Evolutionary conservation across 1,139 yeast genomes (phyloP).

Genomic region (Debaryomyces nepalensis): DNA sequence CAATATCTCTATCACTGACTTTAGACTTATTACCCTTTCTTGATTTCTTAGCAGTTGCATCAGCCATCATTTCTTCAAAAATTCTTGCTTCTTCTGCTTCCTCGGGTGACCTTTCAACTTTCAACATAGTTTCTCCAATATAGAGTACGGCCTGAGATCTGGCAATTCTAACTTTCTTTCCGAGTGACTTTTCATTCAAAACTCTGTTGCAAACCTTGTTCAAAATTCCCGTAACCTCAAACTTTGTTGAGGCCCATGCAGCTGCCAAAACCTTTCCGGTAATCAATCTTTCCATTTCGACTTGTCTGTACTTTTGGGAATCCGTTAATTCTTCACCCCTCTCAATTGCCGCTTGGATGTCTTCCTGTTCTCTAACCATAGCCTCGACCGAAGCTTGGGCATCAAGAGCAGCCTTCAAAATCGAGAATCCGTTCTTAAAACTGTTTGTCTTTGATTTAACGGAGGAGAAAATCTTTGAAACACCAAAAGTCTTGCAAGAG

Average conservation of each 20-base stretch:
- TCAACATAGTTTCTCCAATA: slow-evolving; percentile 60
- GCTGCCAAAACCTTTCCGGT: slow-evolving; percentile 77
- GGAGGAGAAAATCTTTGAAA: slow-evolving; percentile 56
- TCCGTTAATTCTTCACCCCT: slow-evolving; percentile 38
- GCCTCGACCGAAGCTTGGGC: slow-evolving; percentile 47
- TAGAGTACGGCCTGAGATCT: slow-evolving; percentile 65
- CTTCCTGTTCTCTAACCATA: slow-evolving; percentile 54
- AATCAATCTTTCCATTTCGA: slow-evolving; percentile 65
- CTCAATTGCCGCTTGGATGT: slow-evolving; percentile 39
- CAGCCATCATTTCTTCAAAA: slow-evolving; percentile 77
- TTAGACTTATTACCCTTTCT: slow-evolving; percentile 25
- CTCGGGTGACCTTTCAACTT: slow-evolving; percentile 63
- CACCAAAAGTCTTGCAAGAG: slow-evolving; percentile 49
- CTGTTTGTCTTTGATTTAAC: slow-evolving; percentile 46
- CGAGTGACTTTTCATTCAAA: slow-evolving; percentile 58
- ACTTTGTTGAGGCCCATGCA: slow-evolving; percentile 80
- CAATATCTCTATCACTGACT: slow-evolving; percentile 25
- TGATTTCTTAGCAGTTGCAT: slow-evolving; percentile 59
- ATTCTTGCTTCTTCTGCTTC: slow-evolving; percentile 78
- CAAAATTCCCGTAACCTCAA: slow-evolving; percentile 69
- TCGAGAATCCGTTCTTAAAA: slow-evolving; percentile 44
- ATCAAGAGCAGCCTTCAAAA: slow-evolving; percentile 47
- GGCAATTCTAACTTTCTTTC: slow-evolving; percentile 53
- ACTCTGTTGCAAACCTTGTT: slow-evolving; percentile 67
- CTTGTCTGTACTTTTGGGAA: slow-evolving; percentile 56